phyloP scores from a whole-genome alignment of 306 rosid genomes.

The Prunus salicina region DNA sequence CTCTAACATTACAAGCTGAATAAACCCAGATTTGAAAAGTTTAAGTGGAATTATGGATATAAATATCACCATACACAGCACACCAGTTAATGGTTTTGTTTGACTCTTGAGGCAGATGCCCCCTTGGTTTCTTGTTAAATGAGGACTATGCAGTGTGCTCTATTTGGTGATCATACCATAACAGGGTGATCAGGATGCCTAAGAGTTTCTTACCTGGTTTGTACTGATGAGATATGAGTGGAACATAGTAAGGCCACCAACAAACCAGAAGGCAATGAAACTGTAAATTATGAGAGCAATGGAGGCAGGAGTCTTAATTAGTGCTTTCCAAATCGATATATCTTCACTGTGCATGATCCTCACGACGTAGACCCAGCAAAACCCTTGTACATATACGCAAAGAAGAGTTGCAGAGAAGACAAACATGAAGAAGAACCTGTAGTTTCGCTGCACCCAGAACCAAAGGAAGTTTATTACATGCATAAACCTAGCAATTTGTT shows the following conservation, averaged over 20 bases:
- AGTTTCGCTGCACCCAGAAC: conserved; percentile 56
- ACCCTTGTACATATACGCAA: conserved; percentile 61
- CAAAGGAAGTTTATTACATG: not conserved
- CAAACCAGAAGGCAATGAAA: conserved; percentile 64
- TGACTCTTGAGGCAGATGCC: not conserved
- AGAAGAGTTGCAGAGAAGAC: conserved; percentile 58
- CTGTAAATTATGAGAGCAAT: conserved; percentile 51
- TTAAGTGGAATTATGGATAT: not conserved
- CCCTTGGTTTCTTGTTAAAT: too few relatives aligned
- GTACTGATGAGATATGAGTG: conserved; percentile 74
- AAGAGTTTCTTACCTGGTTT: conserved; percentile 53
- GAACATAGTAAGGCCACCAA: conserved; percentile 63
- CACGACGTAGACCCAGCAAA: conserved; percentile 71
- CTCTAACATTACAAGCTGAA: not conserved
- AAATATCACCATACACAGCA: not conserved
- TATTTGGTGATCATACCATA: not conserved
- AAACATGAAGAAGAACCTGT: conserved; percentile 69
- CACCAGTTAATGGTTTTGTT: not conserved
- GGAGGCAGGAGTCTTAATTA: conserved; percentile 71
- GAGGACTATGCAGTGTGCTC: not conserved
- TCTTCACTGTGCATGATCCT: conserved; percentile 51
- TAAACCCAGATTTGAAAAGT: not conserved
- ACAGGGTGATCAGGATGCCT: too few relatives aligned
- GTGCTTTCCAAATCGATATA: conserved; percentile 59
- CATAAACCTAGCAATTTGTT: not conserved